Conservation (phyloP, 225 moss, liverwort and hornwort genomes). For the Straminergon stramineum region DNA sequence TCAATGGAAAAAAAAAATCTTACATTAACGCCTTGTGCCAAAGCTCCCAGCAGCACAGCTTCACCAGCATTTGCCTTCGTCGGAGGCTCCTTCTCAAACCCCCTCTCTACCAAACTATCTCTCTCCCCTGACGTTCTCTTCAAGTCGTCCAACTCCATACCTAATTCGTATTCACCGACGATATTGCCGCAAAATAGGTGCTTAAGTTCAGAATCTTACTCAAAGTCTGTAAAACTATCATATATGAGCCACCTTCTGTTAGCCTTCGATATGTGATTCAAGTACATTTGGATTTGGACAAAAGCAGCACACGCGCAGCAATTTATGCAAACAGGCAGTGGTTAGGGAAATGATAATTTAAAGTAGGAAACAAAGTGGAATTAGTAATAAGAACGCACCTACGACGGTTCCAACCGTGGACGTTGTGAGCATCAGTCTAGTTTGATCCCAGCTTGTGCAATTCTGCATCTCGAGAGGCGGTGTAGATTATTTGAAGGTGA, state of each 20-base stretch:
- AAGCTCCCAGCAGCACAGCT: constrained; percentile 71
- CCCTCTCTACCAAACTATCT: constrained; percentile 40
- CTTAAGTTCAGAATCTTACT: constrained; percentile 39
- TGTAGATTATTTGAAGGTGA: constrained; percentile 12
- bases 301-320: background rate
- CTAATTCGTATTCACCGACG: constrained; percentile 16
- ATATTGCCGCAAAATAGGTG: constrained; percentile 57
- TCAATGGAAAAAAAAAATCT: background rate
- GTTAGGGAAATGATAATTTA: background rate
- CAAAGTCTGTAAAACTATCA: constrained; percentile 22
- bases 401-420: constrained; percentile 38
- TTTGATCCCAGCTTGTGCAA: constrained; percentile 35
- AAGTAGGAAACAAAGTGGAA: background rate
- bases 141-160: background rate
- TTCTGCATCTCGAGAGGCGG: constrained; percentile 22
- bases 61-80: constrained; percentile 60
- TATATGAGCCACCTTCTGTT: background rate
- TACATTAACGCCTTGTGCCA: constrained; percentile 86
- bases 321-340: background rate
- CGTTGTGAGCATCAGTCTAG: constrained; percentile 21
- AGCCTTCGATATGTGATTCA: background rate
- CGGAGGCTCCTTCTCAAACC: constrained; percentile 36
- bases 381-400: constrained; percentile 16
- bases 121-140: constrained; percentile 8
- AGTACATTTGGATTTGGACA: background rate